Evolutionary conservation across 1,284 basidiomycete genomes (phyloP).

Genomic region (Rhodotorula mucilaginosa): DNA sequence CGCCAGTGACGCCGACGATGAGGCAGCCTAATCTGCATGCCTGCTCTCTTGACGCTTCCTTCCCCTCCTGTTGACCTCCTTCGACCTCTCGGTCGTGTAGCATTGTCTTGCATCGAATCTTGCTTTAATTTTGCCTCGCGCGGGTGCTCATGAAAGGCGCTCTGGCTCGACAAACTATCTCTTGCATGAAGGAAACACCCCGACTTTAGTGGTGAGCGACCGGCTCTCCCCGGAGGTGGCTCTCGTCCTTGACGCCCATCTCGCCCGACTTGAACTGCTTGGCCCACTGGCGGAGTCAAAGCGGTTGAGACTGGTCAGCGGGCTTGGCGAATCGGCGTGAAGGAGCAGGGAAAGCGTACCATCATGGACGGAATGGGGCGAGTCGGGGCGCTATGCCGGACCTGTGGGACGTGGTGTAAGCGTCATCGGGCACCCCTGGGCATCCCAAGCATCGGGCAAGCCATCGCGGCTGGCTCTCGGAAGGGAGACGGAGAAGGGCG

Average conservation of each 20-base stretch:
- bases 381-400: slow-evolving; percentile 52
- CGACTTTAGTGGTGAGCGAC: slow-evolving; percentile 28
- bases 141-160: too few species aligned
- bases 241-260: slow-evolving; percentile 43
- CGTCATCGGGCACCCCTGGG: too few species aligned
- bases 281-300: slow-evolving; percentile 30
- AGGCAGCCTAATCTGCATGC: not conserved
- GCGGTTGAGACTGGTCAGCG: not conserved
- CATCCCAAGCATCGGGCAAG: too few species aligned
- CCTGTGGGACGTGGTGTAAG: slow-evolving; percentile 36
- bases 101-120: not conserved
- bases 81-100: not conserved
- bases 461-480: not conserved
- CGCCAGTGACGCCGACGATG: not conserved
- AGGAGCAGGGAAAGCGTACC: slow-evolving; percentile 40
- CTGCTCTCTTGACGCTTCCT: not conserved
- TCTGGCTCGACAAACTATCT: not conserved
- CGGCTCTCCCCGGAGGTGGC: slow-evolving; percentile 28
- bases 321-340: not conserved
- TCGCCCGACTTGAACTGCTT: slow-evolving; percentile 43
- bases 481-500: not conserved
- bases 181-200: not conserved
- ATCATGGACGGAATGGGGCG: slow-evolving; percentile 52
- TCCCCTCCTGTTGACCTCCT: too few species aligned
- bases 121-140: not conserved